Conservation (phyloP, 768 basidiomycete genomes). For the Xanthoconium purpureum region DNA sequence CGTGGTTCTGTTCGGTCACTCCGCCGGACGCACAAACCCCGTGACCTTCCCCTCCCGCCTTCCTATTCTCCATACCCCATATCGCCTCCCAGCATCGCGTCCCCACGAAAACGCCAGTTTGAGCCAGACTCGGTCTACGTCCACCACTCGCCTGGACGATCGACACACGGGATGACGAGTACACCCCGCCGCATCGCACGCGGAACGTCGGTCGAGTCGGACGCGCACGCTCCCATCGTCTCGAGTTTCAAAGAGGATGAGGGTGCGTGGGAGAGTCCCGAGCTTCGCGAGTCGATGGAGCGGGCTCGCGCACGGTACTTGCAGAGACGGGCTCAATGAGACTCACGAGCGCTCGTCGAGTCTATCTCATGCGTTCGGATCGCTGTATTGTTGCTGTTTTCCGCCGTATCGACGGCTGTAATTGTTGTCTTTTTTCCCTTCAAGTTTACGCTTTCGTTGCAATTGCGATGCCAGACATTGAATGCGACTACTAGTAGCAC, state of each 20-base stretch:
- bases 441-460: neutral
- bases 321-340: slow-evolving; percentile 19
- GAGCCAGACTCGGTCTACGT: slow-evolving; percentile 20
- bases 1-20: slow-evolving; percentile 27
- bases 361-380: neutral
- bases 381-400: neutral
- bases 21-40: slow-evolving; percentile 21
- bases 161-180: slow-evolving; percentile 10
- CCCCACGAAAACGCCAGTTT: slow-evolving; percentile 36
- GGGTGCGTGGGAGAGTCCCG: slow-evolving; percentile 55
- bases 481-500: neutral
- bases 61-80: slow-evolving; percentile 27
- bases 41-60: slow-evolving; percentile 26
- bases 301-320: slow-evolving; percentile 46
- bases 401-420: neutral
- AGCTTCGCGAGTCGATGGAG: slow-evolving; percentile 71
- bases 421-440: too few species aligned
- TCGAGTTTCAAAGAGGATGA: slow-evolving; percentile 44
- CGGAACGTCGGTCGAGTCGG: slow-evolving; percentile 38
- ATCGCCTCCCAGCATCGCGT: slow-evolving; percentile 30
- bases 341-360: neutral
- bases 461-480: neutral
- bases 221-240: slow-evolving; percentile 18
- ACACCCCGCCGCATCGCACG: slow-evolving; percentile 20
- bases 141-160: slow-evolving; percentile 24